Conservation (phyloP, 106 monocot genomes). For the Triglochin maritima region DNA sequence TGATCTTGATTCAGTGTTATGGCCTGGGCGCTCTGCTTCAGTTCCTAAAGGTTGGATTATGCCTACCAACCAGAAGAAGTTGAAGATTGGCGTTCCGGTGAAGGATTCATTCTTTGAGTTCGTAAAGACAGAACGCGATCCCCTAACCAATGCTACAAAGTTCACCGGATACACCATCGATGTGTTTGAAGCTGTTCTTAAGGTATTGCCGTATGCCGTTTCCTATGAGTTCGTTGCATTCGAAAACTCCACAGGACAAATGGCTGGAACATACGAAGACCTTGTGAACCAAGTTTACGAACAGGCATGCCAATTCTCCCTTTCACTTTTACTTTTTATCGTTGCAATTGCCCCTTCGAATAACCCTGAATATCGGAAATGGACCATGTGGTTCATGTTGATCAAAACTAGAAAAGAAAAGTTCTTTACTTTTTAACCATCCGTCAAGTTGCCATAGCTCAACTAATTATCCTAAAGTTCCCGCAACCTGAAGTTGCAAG, state of each 20-base stretch:
- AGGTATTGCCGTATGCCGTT: conserved; percentile 2
- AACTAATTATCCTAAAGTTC: no score
- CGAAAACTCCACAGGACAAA: background rate
- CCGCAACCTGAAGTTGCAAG: no score
- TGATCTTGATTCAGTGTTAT: conserved; percentile 10
- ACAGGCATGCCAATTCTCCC: conserved; percentile 6
- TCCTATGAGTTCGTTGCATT: background rate
- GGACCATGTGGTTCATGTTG: no score
- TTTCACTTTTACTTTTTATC: no score
- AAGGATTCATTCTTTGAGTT: conserved; percentile 35
- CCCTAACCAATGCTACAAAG: background rate
- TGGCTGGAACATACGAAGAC: conserved; percentile 3
- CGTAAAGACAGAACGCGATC: conserved; percentile 14
- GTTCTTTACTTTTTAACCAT: no score
- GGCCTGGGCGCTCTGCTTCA: conserved; percentile 27
- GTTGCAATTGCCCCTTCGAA: no score
- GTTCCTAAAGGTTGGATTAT: conserved; percentile 57
- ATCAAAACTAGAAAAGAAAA: no score
- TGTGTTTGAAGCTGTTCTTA: conserved; percentile 10
- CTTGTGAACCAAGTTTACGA: conserved; percentile 5
- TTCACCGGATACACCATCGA: conserved; percentile 35
- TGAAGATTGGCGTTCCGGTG: conserved; percentile 46
- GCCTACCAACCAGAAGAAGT: conserved; percentile 21
- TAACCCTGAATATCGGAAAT: no score
- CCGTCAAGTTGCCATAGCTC: no score